These are phyloP conservation scores for Syzygium grande DNA, from an alignment of 345 rosid genomes.

Conservation along the genomic window DNA sequence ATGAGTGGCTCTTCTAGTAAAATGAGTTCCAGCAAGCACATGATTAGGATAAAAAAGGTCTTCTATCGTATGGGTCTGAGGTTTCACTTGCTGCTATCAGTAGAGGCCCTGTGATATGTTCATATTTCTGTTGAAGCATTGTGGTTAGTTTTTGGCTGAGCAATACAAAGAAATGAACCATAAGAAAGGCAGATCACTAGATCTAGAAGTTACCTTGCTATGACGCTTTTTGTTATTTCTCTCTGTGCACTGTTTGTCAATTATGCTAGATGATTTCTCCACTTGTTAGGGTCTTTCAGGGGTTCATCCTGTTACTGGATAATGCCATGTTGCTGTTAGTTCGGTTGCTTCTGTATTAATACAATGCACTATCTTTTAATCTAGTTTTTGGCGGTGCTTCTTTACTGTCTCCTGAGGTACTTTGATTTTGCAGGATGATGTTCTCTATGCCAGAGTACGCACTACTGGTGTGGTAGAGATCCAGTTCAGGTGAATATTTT, in stretches of 20 bases:
- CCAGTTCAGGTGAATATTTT: slow-evolving; percentile 79
- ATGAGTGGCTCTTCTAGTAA: neutral
- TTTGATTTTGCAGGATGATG: slow-evolving; percentile 65
- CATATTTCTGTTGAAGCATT: neutral
- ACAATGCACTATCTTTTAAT: neutral
- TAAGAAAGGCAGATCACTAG: neutral
- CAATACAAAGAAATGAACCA: neutral
- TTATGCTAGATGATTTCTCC: neutral
- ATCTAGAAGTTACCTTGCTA: neutral
- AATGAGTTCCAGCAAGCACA: neutral
- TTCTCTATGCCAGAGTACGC: slow-evolving; percentile 93
- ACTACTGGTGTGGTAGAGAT: slow-evolving; percentile 98
- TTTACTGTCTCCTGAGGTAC: neutral
- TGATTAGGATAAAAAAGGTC: neutral
- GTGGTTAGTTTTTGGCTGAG: neutral
- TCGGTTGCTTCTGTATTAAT: neutral
- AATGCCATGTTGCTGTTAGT: neutral
- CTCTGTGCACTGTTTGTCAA: neutral
- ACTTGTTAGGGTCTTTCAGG: neutral
- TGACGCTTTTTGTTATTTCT: neutral
- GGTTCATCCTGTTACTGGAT: neutral
- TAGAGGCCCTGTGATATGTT: neutral
- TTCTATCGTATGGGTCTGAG: neutral
- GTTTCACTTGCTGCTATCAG: neutral
- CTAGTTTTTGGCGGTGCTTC: neutral